Conservation (phyloP, 2,329 filamentous ascomycete genomes). For the Aspergillus awamori region DNA sequence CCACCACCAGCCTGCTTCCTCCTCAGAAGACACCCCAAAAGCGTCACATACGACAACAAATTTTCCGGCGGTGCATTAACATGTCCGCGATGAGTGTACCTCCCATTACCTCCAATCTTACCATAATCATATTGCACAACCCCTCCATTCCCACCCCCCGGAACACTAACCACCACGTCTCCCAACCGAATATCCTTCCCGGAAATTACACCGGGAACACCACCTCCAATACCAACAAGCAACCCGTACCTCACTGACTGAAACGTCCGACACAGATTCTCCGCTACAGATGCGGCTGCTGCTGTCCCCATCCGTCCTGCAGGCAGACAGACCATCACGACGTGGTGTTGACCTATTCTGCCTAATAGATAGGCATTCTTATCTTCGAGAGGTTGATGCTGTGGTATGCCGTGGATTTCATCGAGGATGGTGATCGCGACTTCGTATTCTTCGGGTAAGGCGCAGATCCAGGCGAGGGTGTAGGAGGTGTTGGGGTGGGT, state of each 20-base stretch:
- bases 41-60: neutral
- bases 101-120: neutral
- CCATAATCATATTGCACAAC: constrained; percentile 7
- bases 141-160: neutral
- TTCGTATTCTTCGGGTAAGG: neutral
- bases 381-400: neutral
- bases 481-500: neutral
- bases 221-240: constrained; percentile 1
- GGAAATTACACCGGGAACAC: neutral
- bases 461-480: constrained; percentile 1
- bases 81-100: neutral
- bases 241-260: neutral
- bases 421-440: neutral
- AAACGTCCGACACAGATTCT: neutral
- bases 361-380: neutral
- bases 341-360: neutral
- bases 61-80: neutral
- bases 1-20: neutral
- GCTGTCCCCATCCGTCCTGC: neutral
- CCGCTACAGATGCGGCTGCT: neutral
- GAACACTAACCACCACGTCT: neutral
- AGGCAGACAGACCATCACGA: constrained; percentile 1
- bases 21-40: neutral
- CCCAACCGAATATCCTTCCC: neutral
- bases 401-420: neutral